These are phyloP conservation scores for Aspergillus heteromorphus DNA, from an alignment of 495 filamentous ascomycete genomes.

Conservation along the genomic window DNA sequence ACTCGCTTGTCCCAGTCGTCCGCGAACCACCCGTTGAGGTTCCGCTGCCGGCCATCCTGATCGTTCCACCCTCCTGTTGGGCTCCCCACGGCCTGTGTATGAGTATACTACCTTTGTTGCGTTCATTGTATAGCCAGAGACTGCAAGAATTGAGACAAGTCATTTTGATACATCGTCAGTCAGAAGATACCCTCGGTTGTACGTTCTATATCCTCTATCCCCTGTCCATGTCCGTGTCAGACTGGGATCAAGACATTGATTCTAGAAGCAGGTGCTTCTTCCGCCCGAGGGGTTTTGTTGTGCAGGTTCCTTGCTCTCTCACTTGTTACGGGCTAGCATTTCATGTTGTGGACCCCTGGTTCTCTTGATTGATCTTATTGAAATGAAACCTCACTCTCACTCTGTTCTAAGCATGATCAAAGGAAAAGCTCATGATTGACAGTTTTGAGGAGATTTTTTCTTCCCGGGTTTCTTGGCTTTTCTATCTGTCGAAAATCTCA, in stretches of 20 bases:
- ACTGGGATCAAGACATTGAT: background rate
- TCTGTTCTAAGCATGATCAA: background rate
- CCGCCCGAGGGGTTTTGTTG: background rate
- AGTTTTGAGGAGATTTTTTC: background rate
- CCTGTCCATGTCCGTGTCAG: background rate
- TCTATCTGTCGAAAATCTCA: background rate
- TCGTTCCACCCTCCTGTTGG: background rate
- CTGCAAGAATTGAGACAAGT: background rate
- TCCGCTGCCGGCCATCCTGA: background rate
- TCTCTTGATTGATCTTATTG: background rate
- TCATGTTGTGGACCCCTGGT: background rate
- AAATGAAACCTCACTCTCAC: background rate
- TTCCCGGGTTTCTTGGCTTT: background rate
- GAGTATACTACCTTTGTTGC: background rate
- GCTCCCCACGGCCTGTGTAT: background rate
- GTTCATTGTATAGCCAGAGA: background rate
- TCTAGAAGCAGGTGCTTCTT: background rate
- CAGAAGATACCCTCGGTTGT: background rate
- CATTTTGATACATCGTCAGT: background rate
- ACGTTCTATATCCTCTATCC: background rate
- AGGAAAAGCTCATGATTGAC: background rate
- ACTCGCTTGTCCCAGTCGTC: background rate
- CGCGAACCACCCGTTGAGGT: background rate
- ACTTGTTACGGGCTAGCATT: background rate
- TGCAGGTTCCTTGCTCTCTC: background rate